Conservation (phyloP, 805 yeast genomes). For the Candida saitoana region DNA sequence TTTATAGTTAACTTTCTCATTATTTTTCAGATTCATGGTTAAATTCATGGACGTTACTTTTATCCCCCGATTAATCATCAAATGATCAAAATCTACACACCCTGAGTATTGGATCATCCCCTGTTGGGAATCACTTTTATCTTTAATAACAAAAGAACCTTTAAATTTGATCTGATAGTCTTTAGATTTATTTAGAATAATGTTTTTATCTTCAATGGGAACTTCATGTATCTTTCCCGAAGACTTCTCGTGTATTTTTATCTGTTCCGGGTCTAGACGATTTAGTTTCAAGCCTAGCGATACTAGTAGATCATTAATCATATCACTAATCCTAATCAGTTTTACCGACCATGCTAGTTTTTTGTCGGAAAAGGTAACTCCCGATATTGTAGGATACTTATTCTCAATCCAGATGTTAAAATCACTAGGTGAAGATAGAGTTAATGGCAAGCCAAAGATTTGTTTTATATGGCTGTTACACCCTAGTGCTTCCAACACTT, state of each 20-base stretch:
- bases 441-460: slow-evolving; percentile 27
- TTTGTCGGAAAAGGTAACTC: slow-evolving; percentile 16
- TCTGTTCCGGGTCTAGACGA: slow-evolving; percentile 16
- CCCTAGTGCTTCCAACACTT: slow-evolving; percentile 24
- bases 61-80: slow-evolving; percentile 28
- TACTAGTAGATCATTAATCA: slow-evolving; percentile 16
- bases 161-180: slow-evolving; percentile 22
- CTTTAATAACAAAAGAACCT: slow-evolving; percentile 22
- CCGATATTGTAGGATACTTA: slow-evolving; percentile 26
- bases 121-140: slow-evolving; percentile 12
- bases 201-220: slow-evolving; percentile 8
- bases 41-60: slow-evolving; percentile 21
- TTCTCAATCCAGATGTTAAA: slow-evolving; percentile 31
- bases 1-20: slow-evolving; percentile 10
- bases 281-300: slow-evolving; percentile 24
- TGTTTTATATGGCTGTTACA: slow-evolving; percentile 18
- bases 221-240: slow-evolving; percentile 27
- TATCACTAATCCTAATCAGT: slow-evolving; percentile 19
- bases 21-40: slow-evolving; percentile 6
- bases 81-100: slow-evolving; percentile 27
- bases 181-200: slow-evolving; percentile 12
- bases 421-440: slow-evolving; percentile 9
- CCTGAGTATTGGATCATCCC: slow-evolving; percentile 25
- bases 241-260: slow-evolving; percentile 22
- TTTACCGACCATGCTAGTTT: slow-evolving; percentile 23